A percentile compares a stretch with the other conserved stretches of the same genome.
Conservation (phyloP, 1,284 basidiomycete species). For the Leccinum subrobustum region DNA sequence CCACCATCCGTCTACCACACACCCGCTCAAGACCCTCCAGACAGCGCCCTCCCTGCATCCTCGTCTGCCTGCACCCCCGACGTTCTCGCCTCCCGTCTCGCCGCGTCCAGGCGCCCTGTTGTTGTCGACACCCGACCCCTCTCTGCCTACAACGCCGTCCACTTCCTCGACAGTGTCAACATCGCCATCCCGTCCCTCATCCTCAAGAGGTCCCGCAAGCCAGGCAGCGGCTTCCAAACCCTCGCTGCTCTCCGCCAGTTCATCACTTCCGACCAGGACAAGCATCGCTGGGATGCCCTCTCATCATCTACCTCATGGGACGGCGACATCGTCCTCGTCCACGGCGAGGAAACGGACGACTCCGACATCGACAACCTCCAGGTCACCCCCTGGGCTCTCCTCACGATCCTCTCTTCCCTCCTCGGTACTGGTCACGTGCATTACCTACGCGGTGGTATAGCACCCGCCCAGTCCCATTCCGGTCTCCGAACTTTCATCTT, state of each 20-base stretch:
- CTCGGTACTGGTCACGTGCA: conserved; percentile 52
- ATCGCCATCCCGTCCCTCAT: conserved; percentile 84
- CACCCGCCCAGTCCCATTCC: conserved; percentile 54
- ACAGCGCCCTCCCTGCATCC: conserved; percentile 17
- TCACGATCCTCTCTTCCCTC: conserved; percentile 58
- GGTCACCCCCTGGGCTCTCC: conserved; percentile 62
- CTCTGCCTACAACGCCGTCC: conserved; percentile 59
- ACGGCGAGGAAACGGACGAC: conserved; percentile 73
- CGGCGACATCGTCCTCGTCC: conserved; percentile 63
- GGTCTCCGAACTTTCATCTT: conserved; percentile 46
- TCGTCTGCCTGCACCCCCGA: conserved; percentile 41
- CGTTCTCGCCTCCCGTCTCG: conserved; percentile 50
- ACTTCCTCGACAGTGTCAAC: conserved; percentile 70
- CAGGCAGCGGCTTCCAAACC: conserved; percentile 58
- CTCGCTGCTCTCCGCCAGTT: conserved; percentile 72
- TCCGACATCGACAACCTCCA: conserved; percentile 54
- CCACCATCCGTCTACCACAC: conserved; percentile 60
- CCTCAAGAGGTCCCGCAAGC: conserved; percentile 77
- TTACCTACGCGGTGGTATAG: conserved; percentile 69
- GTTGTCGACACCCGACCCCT: conserved; percentile 79
- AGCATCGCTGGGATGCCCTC: conserved; percentile 53
- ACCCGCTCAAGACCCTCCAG: conserved; percentile 37
- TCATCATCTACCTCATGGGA: conserved; percentile 62
- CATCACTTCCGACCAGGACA: conserved; percentile 73
- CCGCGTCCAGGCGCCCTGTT: conserved; percentile 54